Percentiles rank a stretch among this genome's conserved stretches.
phyloP scores from a whole-genome alignment of 2,329 filamentous ascomycete species.

The Phialemoniopsis sp. region DNA sequence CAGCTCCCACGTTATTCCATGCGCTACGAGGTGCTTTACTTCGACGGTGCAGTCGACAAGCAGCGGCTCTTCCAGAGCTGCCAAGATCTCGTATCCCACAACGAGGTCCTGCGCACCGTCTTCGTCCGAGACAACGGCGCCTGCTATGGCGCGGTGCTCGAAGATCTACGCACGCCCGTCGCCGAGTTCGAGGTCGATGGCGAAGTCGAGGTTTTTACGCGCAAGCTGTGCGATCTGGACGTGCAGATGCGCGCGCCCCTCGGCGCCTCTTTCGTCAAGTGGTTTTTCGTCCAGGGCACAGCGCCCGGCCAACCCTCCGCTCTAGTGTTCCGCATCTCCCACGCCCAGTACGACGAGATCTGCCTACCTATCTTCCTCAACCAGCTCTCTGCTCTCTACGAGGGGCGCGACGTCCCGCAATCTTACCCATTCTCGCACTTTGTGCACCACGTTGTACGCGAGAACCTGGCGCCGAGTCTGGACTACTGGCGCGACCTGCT shows the following conservation, averaged over 20 bases:
- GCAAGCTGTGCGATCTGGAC: conserved; percentile 50
- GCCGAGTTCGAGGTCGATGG: conserved; percentile 47
- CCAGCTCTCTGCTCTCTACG: conserved; percentile 53
- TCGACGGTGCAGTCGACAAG: conserved; percentile 45
- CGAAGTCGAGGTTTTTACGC: conserved; percentile 45
- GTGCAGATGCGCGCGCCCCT: conserved; percentile 50
- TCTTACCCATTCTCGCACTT: conserved; percentile 41
- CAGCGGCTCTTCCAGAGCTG: conserved; percentile 44
- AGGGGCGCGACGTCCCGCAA: conserved; percentile 19
- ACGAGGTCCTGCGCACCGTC: conserved; percentile 64
- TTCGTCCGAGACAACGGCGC: conserved; percentile 49
- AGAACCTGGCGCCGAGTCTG: conserved; percentile 42
- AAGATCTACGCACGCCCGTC: conserved; percentile 46
- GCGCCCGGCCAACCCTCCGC: conserved; percentile 23
- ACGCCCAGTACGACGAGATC: conserved; percentile 68
- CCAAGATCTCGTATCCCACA: conserved; percentile 50
- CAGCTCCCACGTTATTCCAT: conserved; percentile 55
- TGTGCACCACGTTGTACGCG: conserved; percentile 34
- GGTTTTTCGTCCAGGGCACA: conserved; percentile 44
- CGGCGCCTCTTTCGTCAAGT: conserved; percentile 58
- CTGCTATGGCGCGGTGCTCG: conserved; percentile 54
- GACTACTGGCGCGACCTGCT: conserved; percentile 60
- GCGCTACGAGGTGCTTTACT: conserved; percentile 62
- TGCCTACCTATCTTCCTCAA: conserved; percentile 58
- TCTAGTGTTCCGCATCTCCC: conserved; percentile 59